These are phyloP conservation scores for Blastomyces gilchristii DNA, from an alignment of 2,329 filamentous ascomycete genomes.

Conservation along the genomic window DNA sequence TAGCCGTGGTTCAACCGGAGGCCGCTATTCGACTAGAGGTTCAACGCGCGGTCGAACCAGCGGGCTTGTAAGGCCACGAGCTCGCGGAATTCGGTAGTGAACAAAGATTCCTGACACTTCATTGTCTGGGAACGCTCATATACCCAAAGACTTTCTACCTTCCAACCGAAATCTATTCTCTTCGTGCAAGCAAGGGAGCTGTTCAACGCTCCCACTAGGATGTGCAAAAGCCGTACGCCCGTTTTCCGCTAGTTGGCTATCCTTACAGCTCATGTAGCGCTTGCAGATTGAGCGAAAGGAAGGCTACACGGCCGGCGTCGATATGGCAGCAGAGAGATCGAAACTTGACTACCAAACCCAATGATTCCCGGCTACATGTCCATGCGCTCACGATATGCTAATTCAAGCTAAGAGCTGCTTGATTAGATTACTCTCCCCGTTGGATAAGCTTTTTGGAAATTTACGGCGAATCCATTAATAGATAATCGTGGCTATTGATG, in stretches of 20 bases:
- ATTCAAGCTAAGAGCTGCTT: background rate
- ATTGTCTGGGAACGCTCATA: background rate
- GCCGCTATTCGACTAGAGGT: constrained; percentile 32
- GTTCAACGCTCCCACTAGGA: background rate
- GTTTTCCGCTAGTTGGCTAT: background rate
- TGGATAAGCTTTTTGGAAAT: background rate
- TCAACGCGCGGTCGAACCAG: constrained; percentile 28
- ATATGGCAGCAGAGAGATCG: background rate
- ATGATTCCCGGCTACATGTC: background rate
- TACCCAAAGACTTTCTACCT: background rate
- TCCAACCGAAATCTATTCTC: too few species aligned
- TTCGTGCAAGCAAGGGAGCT: background rate
- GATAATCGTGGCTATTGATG: background rate
- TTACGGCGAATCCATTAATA: too few species aligned
- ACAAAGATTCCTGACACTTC: background rate
- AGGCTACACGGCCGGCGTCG: background rate
- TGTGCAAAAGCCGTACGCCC: background rate
- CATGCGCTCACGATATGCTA: background rate
- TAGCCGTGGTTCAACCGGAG: constrained; percentile 20
- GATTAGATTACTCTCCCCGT: background rate
- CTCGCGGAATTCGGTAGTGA: constrained; percentile 30
- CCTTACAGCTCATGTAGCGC: background rate
- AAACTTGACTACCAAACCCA: background rate
- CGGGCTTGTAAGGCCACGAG: constrained; percentile 28
- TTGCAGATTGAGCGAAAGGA: background rate